Conservation (phyloP, 2,329 filamentous ascomycete genomes). For the Aureobasidium uvarum region DNA sequence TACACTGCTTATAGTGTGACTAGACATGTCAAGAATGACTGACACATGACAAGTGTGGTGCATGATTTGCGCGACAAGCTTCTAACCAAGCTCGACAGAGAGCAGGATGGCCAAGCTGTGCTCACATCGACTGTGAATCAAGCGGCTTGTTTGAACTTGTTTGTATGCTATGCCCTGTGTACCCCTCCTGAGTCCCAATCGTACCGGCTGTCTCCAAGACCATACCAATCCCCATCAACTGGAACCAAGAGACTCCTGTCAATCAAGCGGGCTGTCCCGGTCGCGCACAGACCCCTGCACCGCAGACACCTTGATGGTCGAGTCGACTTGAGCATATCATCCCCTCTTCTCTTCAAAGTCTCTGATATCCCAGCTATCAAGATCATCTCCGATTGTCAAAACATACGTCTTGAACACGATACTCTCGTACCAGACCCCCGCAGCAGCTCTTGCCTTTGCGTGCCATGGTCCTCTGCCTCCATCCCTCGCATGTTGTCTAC, state of each 20-base stretch:
- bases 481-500: slow-evolving; percentile 60
- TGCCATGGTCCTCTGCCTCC: slow-evolving; percentile 60
- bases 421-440: slow-evolving; percentile 46
- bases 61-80: not conserved
- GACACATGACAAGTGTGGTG: not conserved
- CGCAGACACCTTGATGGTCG: not conserved
- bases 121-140: not conserved
- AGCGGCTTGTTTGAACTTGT: not conserved
- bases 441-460: slow-evolving; percentile 52
- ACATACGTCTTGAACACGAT: slow-evolving; percentile 44
- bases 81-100: not conserved
- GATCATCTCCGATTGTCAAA: slow-evolving; percentile 65
- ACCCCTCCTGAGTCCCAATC: not conserved
- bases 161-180: not conserved
- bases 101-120: not conserved
- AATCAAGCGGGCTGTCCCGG: too few relatives aligned
- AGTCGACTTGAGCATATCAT: too few relatives aligned
- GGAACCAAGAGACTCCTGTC: too few relatives aligned
- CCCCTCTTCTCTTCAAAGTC: not conserved
- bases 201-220: not conserved
- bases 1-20: not conserved
- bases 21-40: not conserved
- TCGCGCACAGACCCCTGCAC: not conserved
- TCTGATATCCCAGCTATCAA: slow-evolving; percentile 53
- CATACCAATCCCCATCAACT: not conserved